Percentiles rank a stretch among this genome's conserved stretches.
phyloP scores from a whole-genome alignment of 164 flowering plant genomes.

The Chimonanthus praecox region DNA sequence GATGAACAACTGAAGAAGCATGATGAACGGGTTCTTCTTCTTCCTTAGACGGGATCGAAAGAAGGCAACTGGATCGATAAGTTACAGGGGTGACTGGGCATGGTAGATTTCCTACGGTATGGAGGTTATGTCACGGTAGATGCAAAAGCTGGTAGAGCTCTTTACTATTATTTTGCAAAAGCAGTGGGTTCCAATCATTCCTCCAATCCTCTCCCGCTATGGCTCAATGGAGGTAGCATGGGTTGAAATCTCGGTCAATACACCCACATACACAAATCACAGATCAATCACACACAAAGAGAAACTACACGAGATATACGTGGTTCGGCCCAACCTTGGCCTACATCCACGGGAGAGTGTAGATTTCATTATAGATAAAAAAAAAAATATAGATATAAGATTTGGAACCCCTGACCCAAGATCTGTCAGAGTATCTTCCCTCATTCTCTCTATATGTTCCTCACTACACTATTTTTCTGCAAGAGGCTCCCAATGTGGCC shows the following conservation, averaged over 20 bases:
- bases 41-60: slow-evolving; percentile 33
- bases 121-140: slow-evolving; percentile 76
- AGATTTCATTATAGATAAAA: too few species aligned
- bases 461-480: too few species aligned
- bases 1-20: background rate
- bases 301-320: too few species aligned
- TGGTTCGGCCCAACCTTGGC: too few species aligned
- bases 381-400: too few species aligned
- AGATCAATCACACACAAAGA: too few species aligned
- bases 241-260: background rate
- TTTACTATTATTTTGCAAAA: slow-evolving; percentile 66
- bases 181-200: slow-evolving; percentile 20
- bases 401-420: too few species aligned
- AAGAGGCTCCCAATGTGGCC: too few species aligned
- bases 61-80: slow-evolving; percentile 43
- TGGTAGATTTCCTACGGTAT: slow-evolving; percentile 46
- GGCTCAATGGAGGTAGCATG: slow-evolving; percentile 75
- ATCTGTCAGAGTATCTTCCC: too few species aligned
- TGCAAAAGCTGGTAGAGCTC: slow-evolving; percentile 40
- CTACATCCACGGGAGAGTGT: too few species aligned
- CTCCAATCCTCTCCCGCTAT: slow-evolving; percentile 58
- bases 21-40: background rate
- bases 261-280: too few species aligned
- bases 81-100: slow-evolving; percentile 56
- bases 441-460: too few species aligned